These are phyloP conservation scores for Aspergillus nomiae DNA, from an alignment of 2,329 filamentous ascomycete genomes.

Conservation along the genomic window DNA sequence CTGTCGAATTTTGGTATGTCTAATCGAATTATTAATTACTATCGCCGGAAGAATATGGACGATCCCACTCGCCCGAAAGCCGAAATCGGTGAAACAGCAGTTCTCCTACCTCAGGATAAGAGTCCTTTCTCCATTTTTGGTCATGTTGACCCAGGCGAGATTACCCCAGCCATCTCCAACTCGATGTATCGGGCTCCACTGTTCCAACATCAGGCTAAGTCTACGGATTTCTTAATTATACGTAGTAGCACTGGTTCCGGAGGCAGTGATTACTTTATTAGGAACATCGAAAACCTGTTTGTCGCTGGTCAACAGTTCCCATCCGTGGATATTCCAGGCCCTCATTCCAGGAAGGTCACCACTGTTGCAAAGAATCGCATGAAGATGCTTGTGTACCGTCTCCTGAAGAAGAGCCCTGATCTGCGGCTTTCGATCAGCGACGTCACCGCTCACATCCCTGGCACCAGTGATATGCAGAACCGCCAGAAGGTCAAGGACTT, in stretches of 20 bases:
- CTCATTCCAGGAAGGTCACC: slow-evolving; percentile 91
- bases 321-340: slow-evolving; percentile 86
- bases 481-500: slow-evolving; percentile 97
- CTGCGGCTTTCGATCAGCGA: slow-evolving; percentile 74
- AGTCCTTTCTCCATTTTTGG: slow-evolving; percentile 96
- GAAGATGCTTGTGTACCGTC: slow-evolving; percentile 91
- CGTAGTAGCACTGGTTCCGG: slow-evolving; percentile 76
- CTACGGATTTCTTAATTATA: slow-evolving; percentile 83
- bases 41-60: slow-evolving; percentile 79
- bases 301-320: slow-evolving; percentile 93
- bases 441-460: slow-evolving; percentile 88
- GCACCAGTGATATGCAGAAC: slow-evolving; percentile 92
- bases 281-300: slow-evolving; percentile 87
- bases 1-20: slow-evolving; percentile 98
- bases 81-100: slow-evolving; percentile 84
- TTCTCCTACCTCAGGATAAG: slow-evolving; percentile 88
- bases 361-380: slow-evolving; percentile 96
- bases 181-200: slow-evolving; percentile 93
- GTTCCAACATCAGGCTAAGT: slow-evolving; percentile 78
- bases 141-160: slow-evolving; percentile 86
- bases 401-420: slow-evolving; percentile 75
- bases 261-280: slow-evolving; percentile 79
- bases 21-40: slow-evolving; percentile 94
- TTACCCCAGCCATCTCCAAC: slow-evolving; percentile 88
- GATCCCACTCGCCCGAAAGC: slow-evolving; percentile 74